These are phyloP conservation scores for Rhynchosporium agropyri DNA, from an alignment of 2,329 filamentous ascomycete species.

Conservation along the genomic window DNA sequence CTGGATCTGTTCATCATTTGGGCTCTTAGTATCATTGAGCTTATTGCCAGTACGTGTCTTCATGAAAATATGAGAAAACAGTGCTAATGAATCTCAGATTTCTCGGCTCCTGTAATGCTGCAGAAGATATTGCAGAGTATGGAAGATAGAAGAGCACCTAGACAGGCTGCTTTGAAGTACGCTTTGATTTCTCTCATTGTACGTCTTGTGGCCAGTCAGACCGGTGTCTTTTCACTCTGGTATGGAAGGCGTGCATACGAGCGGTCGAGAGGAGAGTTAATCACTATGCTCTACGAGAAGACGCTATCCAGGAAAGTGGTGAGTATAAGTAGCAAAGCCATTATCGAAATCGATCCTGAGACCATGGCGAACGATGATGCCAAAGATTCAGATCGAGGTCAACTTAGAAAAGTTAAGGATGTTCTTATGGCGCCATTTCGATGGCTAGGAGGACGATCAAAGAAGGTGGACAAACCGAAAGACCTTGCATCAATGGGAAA, in stretches of 20 bases:
- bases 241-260: conserved; percentile 84
- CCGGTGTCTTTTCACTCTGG: conserved; percentile 73
- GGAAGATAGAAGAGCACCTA: conserved; percentile 53
- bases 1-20: conserved; percentile 68
- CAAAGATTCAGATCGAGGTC: conserved; percentile 20
- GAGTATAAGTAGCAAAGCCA: conserved; percentile 34
- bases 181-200: conserved; percentile 62
- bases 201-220: conserved; percentile 65
- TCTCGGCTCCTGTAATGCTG: conserved; percentile 68
- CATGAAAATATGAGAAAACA: no score
- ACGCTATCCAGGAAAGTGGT: conserved; percentile 41
- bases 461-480: conserved; percentile 44
- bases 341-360: conserved; percentile 23
- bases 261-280: conserved; percentile 80
- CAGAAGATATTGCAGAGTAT: conserved; percentile 72
- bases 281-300: conserved; percentile 83
- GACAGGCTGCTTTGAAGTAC: conserved; percentile 64
- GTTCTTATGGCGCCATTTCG: conserved; percentile 35
- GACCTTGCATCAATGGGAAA: conserved; percentile 82
- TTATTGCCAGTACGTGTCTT: conserved; percentile 52
- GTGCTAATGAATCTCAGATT: conserved; percentile 45
- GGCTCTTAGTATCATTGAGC: conserved; percentile 63
- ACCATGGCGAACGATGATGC: conserved; percentile 18
- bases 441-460: conserved; percentile 29
- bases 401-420: conserved; percentile 25